These are phyloP conservation scores for Xerocomellus dryophilus DNA, from an alignment of 768 basidiomycete species.

Conservation along the genomic window DNA sequence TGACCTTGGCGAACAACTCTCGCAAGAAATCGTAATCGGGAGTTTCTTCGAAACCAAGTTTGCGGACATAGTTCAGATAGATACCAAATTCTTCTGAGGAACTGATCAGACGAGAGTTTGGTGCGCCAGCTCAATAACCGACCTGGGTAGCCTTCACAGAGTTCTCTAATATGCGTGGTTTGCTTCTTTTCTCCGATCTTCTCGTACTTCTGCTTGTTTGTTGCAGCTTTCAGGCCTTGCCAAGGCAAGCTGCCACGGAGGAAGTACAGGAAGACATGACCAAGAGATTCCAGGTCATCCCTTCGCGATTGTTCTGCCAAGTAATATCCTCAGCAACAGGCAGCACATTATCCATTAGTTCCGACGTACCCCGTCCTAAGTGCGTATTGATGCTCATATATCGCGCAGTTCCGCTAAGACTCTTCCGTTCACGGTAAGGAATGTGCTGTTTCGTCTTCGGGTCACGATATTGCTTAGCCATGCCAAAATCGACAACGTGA, in stretches of 20 bases:
- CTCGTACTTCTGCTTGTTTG: conserved; percentile 99
- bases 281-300: conserved; percentile 98
- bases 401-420: conserved; percentile 92
- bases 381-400: conserved; percentile 99
- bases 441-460: conserved; percentile 99
- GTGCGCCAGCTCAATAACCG: conserved; percentile 22
- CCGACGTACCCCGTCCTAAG: conserved; percentile 78
- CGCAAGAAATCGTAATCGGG: conserved; percentile 98
- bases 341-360: background rate
- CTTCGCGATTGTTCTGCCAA: conserved; percentile 80
- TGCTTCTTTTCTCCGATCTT: conserved; percentile 99
- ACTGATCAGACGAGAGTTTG: conserved; percentile 5
- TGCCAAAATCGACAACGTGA: conserved; percentile 97
- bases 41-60: conserved; percentile 97
- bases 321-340: conserved; percentile 5
- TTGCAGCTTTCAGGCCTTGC: conserved; percentile 99
- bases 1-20: conserved; percentile 89
- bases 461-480: conserved; percentile 99
- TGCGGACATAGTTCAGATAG: conserved; percentile 98
- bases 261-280: conserved; percentile 99
- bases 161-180: conserved; percentile 94
- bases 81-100: conserved; percentile 92
- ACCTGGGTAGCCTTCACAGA: conserved; percentile 96
- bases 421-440: conserved; percentile 97
- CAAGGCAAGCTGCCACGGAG: conserved; percentile 94